Percentiles rank a stretch among this genome's conserved stretches.
phyloP scores from a whole-genome alignment of 2,329 filamentous ascomycete species.

The Pseudopithomyces maydicus region DNA sequence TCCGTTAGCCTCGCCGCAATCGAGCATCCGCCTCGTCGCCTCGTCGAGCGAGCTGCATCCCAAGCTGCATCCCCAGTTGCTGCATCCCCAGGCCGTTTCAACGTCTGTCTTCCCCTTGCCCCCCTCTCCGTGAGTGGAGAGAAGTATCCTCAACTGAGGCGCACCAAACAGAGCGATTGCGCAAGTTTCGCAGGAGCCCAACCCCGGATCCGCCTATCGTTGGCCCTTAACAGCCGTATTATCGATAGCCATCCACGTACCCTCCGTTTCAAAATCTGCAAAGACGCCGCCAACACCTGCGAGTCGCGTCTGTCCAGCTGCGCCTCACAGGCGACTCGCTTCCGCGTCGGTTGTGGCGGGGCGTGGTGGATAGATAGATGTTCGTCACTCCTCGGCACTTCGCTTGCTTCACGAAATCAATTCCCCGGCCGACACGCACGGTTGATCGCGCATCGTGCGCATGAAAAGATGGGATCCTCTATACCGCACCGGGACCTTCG shows the following conservation, averaged over 20 bases:
- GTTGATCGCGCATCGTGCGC: conserved; percentile 25
- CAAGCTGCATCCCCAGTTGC: too few species aligned
- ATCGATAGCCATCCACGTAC: conserved; percentile 39
- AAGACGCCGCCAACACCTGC: conserved; percentile 28
- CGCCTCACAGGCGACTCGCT: conserved; percentile 30
- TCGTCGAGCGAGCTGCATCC: conserved; percentile 15
- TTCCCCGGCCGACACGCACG: conserved; percentile 13
- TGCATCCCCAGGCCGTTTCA: conserved; percentile 33
- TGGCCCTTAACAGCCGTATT: conserved; percentile 31
- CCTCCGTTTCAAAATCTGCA: conserved; percentile 41
- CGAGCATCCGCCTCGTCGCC: not conserved
- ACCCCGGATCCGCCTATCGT: conserved; percentile 32
- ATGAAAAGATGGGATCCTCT: conserved; percentile 18
- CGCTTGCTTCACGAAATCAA: conserved; percentile 4
- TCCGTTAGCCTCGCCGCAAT: conserved; percentile 22
- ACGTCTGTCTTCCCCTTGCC: conserved; percentile 22
- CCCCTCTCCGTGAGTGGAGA: conserved; percentile 31
- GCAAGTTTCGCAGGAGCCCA: conserved; percentile 20
- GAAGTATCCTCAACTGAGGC: conserved; percentile 28
- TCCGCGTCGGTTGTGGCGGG: conserved; percentile 35
- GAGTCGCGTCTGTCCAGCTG: conserved; percentile 24
- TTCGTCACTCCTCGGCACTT: conserved; percentile 22
- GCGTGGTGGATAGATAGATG: too few species aligned
- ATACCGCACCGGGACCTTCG: conserved; percentile 18
- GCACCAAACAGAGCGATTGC: conserved; percentile 25